A percentile compares a stretch with the other conserved stretches of the same genome.
phyloP scores from a whole-genome alignment of 495 filamentous ascomycete species.

The Trichoderma orchidacearum region DNA sequence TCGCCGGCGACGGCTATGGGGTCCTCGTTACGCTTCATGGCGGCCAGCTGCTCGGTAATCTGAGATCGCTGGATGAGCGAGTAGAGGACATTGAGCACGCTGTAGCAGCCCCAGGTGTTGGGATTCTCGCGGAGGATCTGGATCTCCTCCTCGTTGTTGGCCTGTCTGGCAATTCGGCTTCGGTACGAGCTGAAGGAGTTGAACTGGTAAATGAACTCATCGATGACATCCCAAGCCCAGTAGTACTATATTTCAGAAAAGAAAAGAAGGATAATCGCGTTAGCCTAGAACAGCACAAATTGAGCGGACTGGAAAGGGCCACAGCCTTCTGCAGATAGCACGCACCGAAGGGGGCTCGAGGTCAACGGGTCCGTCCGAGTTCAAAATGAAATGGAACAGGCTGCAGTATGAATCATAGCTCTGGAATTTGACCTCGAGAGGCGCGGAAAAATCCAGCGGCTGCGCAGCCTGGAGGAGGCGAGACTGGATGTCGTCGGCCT shows the following conservation, averaged over 20 bases:
- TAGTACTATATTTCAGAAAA: conserved; percentile 54
- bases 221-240: conserved; percentile 99
- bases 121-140: conserved; percentile 86
- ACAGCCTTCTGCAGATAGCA: conserved; percentile 8
- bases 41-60: conserved; percentile 89
- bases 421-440: conserved; percentile 85
- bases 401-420: conserved; percentile 99
- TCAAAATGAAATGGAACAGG: conserved; percentile 96
- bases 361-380: conserved; percentile 95
- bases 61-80: conserved; percentile 96
- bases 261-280: no score
- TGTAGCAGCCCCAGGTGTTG: conserved; percentile 99
- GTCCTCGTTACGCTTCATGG: conserved; percentile 89
- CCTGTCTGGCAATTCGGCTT: conserved; percentile 75
- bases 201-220: conserved; percentile 99
- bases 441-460: conserved; percentile 87
- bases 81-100: conserved; percentile 97
- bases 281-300: conserved; percentile 5
- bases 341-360: conserved; percentile 88
- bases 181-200: conserved; percentile 97
- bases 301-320: no score
- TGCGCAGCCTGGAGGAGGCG: conserved; percentile 81
- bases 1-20: conserved; percentile 75
- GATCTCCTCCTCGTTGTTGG: conserved; percentile 77
- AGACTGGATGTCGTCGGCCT: conserved; percentile 74